Evolutionary conservation across 108 stramenopile genomes (phyloP), one percentile per base, ranked within the genome.

Genomic region (Fragilaria radians): DNA sequence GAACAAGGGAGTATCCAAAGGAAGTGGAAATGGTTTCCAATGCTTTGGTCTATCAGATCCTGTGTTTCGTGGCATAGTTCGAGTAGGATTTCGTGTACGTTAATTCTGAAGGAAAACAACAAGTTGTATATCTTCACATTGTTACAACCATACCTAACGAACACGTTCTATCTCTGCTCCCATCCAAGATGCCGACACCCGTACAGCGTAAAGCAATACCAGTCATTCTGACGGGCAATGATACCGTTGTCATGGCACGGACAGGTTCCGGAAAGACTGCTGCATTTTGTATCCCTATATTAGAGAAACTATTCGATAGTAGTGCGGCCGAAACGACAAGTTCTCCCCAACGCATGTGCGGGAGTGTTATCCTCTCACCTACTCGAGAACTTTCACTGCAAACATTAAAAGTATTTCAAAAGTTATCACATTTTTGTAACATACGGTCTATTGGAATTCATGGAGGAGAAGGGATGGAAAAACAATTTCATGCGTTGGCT

Each of bases 121-220:
- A 42, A 7, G 11, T 14, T 42, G 36, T 42, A 42, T n/a, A 57
- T 57, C 36, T 7, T 30, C 31, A 17, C 28, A 45, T 34, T 57
- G 32, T 57, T 21, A 46, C 7, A 22, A n/a, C n/a, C n/a, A n/a
- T n/a, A n/a, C n/a, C n/a, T n/a, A 61, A 27, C 11, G 9, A 7
- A 27, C 7, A 61, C 46, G 18, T 27, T 7, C 14, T 48, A 9
- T 63, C 23, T 4, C 4, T 53, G 42, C 22, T 32, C 48, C 42
- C 32, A 5, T 62, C 14, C 9, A n/a, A 68, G 62, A 86, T 79
- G 30, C 98, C 98, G 25, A 99, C 98, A 1, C 98, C 98, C 0
- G 97, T 99, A 9, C 98, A 99, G 70, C 84, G 97, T 48, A 96
- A 96, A 63, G 79, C 94, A 45, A 64, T 99, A 9, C 98, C 98